Evolutionary conservation across 257 asterid genomes (phyloP), one percentile per base, ranked within the genome.

Genomic region (Avicennia marina): DNA sequence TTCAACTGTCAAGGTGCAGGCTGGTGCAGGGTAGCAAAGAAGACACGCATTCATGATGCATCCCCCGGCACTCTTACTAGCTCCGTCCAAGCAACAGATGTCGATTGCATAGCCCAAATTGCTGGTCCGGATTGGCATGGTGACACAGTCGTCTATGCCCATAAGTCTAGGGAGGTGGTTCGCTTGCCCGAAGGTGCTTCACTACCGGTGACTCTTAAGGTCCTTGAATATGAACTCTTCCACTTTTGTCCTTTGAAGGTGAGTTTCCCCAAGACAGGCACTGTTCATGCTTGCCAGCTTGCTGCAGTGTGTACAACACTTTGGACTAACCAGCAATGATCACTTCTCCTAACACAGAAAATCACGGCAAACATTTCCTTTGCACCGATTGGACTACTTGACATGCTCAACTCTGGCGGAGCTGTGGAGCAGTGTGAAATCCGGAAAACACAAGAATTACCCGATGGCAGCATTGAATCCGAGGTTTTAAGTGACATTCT

Each of bases 1-100:
- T 90, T 90, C 81, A 90, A 90, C 75, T 90, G 98, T 73, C 98
- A 90, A 67, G 98, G 98, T 53, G 97, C 88, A 11, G 93, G 96
- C 31, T 89, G 96, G 96, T 89, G 96, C 88, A 88, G 73, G 62
- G 76, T 77, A 17, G 68, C 57, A 25, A 91, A 91, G 78, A 85
- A 75, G 79, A 91, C 95, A 1, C 97, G 90, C 13, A 85, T 91
- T 40, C 98, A 91, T 18, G 89, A 91, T 45, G 69, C 84, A 53
- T 88, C 95, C 33, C 98, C 98, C 1, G 94, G 94, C 54, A 85
- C 90, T 53, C 96, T 91, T 21, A 79, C 95, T 7, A 53, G 79
- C 75, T 88, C 89, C n/a, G 84, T 91, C 36, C 83, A 60, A 68
- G 81, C 90, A 3, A 68, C 67, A 21, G 98, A 91, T 58, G 89